Evolutionary conservation across 2,329 filamentous ascomycete species (phyloP).

Genomic region (Epicoccum sorghinum): DNA sequence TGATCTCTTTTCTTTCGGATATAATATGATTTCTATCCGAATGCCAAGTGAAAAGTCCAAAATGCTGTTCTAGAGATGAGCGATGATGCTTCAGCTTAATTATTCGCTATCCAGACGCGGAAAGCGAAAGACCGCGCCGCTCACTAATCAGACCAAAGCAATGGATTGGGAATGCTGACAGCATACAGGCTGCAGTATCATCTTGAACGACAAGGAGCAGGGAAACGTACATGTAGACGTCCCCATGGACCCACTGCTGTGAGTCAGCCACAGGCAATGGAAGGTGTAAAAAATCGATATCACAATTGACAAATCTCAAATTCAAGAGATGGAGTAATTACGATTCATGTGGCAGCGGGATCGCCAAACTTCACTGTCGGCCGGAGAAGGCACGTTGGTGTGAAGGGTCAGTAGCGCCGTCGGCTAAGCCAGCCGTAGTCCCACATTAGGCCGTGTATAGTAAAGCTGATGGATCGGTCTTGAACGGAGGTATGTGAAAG

Average conservation of each 20-base stretch:
- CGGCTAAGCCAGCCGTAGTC: slow-evolving; percentile 4
- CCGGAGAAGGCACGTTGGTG: slow-evolving; percentile 6
- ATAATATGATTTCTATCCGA: neutral
- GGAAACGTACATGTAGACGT: neutral
- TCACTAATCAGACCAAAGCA: too few relatives aligned
- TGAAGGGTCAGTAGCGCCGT: slow-evolving; percentile 9
- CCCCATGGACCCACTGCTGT: neutral
- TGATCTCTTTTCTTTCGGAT: neutral
- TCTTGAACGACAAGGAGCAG: neutral
- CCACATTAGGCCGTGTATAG: neutral
- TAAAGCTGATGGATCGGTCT: neutral
- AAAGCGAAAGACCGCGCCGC: too few relatives aligned
- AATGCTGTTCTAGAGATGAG: neutral
- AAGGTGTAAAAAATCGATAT: neutral
- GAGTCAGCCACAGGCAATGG: neutral
- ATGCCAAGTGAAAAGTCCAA: neutral
- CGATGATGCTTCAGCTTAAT: neutral
- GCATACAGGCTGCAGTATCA: neutral
- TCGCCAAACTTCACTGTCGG: slow-evolving; percentile 7
- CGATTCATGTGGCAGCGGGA: slow-evolving; percentile 7
- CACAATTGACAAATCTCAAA: slow-evolving; percentile 2
- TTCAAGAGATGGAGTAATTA: neutral
- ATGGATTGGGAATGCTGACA: too few relatives aligned
- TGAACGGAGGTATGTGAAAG: neutral
- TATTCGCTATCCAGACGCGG: too few relatives aligned